Conservation (phyloP, 2,329 filamentous ascomycete species). For the Fusarium brachygibbosum region DNA sequence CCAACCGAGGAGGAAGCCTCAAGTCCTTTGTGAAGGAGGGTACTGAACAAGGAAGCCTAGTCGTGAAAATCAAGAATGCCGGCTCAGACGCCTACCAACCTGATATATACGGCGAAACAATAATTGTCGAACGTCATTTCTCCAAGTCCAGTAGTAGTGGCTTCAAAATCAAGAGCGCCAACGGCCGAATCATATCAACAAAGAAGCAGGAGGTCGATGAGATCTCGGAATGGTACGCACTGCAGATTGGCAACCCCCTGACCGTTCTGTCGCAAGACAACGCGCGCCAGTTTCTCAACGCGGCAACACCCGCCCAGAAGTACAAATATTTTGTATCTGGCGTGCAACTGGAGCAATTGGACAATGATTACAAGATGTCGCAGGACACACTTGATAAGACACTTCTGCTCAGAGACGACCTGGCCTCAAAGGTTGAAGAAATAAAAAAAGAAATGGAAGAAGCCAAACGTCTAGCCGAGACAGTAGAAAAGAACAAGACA, state of each 20-base stretch:
- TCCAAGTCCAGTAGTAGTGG: slow-evolving; percentile 78
- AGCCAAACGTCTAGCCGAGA: slow-evolving; percentile 73
- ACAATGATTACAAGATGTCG: slow-evolving; percentile 90
- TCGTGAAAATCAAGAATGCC: slow-evolving; percentile 91
- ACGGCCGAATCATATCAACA: slow-evolving; percentile 78
- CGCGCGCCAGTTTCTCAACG: slow-evolving; percentile 91
- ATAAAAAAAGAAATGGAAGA: slow-evolving; percentile 64
- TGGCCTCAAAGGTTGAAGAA: slow-evolving; percentile 52
- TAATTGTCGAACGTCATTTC: slow-evolving; percentile 93
- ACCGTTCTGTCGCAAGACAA: slow-evolving; percentile 96
- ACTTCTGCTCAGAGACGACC: slow-evolving; percentile 54
- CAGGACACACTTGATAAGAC: slow-evolving; percentile 81
- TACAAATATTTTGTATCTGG: slow-evolving; percentile 98
- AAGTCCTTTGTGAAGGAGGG: slow-evolving; percentile 94
- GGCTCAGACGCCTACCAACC: slow-evolving; percentile 87
- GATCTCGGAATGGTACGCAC: slow-evolving; percentile 90
- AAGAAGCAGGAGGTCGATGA: slow-evolving; percentile 92
- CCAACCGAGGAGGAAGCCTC: slow-evolving; percentile 90
- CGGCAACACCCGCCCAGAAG: slow-evolving; percentile 84
- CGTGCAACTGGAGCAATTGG: slow-evolving; percentile 91
- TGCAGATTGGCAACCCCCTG: slow-evolving; percentile 97
- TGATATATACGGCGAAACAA: slow-evolving; percentile 84
- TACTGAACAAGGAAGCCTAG: slow-evolving; percentile 78
- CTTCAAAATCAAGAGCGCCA: slow-evolving; percentile 86
- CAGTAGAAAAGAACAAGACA: slow-evolving; percentile 74